A percentile compares a stretch with the other conserved stretches of the same genome.
phyloP scores from a whole-genome alignment of 75 land plant species.

The Isoetes taiwanensis region DNA sequence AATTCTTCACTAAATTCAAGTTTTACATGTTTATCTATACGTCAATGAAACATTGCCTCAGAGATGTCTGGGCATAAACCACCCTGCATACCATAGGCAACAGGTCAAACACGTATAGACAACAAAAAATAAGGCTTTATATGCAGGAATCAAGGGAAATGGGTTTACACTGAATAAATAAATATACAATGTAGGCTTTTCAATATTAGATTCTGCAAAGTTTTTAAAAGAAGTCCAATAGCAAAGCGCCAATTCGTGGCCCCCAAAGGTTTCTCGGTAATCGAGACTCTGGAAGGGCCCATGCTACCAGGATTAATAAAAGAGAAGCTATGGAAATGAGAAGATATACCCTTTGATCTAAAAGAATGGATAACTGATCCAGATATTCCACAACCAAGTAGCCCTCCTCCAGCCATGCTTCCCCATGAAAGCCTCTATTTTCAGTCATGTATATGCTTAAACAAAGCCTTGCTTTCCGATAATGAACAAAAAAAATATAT shows the following conservation, averaged over 20 bases:
- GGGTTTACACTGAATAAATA: not conserved
- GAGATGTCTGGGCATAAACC: constrained; percentile 20
- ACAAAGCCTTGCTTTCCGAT: not conserved
- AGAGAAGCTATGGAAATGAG: no score
- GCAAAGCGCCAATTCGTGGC: constrained; percentile 13
- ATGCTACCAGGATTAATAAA: constrained; percentile 13
- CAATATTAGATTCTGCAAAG: constrained; percentile 13
- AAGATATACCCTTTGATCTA: constrained; percentile 20
- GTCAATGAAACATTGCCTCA: constrained; percentile 26
- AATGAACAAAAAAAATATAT: not conserved
- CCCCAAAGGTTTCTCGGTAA: not conserved
- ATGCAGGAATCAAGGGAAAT: not conserved
- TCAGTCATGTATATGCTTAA: no score
- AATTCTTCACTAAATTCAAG: constrained; percentile 25
- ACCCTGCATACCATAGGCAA: no score
- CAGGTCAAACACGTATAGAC: no score
- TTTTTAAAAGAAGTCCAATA: constrained; percentile 8
- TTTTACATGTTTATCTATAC: constrained; percentile 8
- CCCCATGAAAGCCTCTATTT: constrained; percentile 32
- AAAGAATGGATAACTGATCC: constrained; percentile 22
- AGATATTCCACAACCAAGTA: constrained; percentile 20
- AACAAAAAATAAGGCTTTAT: not conserved
- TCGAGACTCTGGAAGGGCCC: constrained; percentile 17
- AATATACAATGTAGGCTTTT: constrained; percentile 21
- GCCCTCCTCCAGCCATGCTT: constrained; percentile 22